Evolutionary conservation across 2,329 filamentous ascomycete species (phyloP).

Genomic region (Penicillium janthinellum): DNA sequence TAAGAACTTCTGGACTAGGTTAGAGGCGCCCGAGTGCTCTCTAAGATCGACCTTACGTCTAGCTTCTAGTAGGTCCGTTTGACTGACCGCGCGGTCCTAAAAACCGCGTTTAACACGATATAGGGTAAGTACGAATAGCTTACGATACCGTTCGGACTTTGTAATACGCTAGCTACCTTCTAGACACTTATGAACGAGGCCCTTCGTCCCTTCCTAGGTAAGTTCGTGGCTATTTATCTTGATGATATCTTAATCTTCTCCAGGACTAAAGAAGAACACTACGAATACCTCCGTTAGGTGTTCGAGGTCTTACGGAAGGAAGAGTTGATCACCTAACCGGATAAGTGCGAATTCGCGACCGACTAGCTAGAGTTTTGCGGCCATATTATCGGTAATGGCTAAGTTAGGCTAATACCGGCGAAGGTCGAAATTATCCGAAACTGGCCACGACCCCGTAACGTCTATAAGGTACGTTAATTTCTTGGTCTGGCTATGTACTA

Average conservation of each 20-base stretch:
- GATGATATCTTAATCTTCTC: neutral
- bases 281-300: neutral
- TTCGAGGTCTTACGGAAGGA: no score
- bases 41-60: no score
- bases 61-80: no score
- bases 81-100: neutral
- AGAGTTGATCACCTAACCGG: no score
- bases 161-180: neutral
- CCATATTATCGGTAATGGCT: neutral
- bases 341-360: no score
- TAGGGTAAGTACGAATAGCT: conserved; percentile 10
- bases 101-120: conserved; percentile 4
- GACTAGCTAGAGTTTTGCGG: no score
- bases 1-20: no score
- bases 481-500: no score
- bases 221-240: neutral
- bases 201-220: no score
- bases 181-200: neutral
- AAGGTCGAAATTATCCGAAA: neutral
- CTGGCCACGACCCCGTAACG: neutral
- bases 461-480: neutral
- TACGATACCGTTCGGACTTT: conserved; percentile 1
- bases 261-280: neutral
- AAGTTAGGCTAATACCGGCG: neutral
- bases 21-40: no score